phyloP scores from a whole-genome alignment of 2,329 filamentous ascomycete genomes.

The Hypoxylon sp. region DNA sequence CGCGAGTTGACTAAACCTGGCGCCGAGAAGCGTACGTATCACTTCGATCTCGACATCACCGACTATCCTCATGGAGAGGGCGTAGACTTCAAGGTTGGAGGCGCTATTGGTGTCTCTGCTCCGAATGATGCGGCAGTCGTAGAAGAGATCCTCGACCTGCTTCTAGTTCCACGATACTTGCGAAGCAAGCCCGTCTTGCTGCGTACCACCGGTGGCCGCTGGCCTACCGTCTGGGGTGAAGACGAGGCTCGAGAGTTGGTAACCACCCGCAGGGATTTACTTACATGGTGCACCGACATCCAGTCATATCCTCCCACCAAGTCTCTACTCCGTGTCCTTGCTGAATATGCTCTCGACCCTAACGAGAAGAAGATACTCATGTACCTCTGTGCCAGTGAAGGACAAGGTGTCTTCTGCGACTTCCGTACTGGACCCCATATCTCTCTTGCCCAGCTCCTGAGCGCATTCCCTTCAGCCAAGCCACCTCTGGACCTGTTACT shows the following conservation, averaged over 20 bases:
- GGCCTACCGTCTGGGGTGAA: slow-evolving; percentile 98
- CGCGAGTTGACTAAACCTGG: slow-evolving; percentile 89
- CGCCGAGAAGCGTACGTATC: slow-evolving; percentile 96
- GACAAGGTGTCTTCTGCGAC: slow-evolving; percentile 93
- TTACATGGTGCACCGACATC: slow-evolving; percentile 96
- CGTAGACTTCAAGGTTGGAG: slow-evolving; percentile 95
- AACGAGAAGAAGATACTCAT: slow-evolving; percentile 91
- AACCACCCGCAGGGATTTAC: slow-evolving; percentile 89
- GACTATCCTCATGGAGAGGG: slow-evolving; percentile 89
- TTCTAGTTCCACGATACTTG: slow-evolving; percentile 84
- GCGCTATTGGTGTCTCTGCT: slow-evolving; percentile 92
- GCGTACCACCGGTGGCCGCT: slow-evolving; percentile 84
- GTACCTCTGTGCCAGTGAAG: slow-evolving; percentile 90
- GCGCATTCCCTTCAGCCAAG: slow-evolving; percentile 92
- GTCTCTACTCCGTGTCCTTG: slow-evolving; percentile 84
- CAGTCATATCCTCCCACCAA: slow-evolving; percentile 95
- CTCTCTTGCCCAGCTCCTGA: slow-evolving; percentile 86
- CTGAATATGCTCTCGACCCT: slow-evolving; percentile 83
- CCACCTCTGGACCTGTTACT: slow-evolving; percentile 88
- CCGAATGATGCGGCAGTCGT: slow-evolving; percentile 85
- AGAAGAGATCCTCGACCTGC: slow-evolving; percentile 85
- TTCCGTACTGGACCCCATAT: slow-evolving; percentile 91
- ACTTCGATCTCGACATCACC: slow-evolving; percentile 97
- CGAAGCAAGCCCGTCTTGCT: slow-evolving; percentile 87
- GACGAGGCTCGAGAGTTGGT: slow-evolving; percentile 87